Percentiles rank a stretch among this genome's conserved stretches.
Evolutionary conservation across 2,329 filamentous ascomycete genomes (phyloP).

Genomic region (Didymosphaeria variabile): DNA sequence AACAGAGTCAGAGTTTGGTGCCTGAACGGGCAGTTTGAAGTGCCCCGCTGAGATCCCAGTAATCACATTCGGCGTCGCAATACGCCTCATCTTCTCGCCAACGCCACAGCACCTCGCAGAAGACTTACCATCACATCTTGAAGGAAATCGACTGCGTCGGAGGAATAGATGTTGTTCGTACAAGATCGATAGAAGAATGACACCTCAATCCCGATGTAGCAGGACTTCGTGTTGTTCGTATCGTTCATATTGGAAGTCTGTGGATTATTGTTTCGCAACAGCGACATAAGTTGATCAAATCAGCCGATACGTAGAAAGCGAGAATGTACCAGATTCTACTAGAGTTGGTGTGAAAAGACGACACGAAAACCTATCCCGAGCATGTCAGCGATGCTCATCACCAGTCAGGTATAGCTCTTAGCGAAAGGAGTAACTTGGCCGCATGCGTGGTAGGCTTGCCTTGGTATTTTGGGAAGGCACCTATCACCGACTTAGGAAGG

Average conservation of each 20-base stretch:
- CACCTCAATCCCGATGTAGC: background rate
- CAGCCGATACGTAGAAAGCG: background rate
- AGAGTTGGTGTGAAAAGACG: background rate
- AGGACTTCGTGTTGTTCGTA: background rate
- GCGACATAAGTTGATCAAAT: background rate
- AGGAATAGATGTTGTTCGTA: background rate
- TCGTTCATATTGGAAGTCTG: background rate
- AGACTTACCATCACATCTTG: too few relatives aligned
- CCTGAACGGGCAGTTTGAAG: too few relatives aligned
- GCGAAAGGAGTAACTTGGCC: background rate
- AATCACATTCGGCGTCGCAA: conserved; percentile 23
- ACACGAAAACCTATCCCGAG: background rate
- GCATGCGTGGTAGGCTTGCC: background rate
- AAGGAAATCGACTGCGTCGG: too few relatives aligned
- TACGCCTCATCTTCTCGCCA: conserved; percentile 22
- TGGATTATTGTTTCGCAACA: background rate
- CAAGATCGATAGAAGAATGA: background rate
- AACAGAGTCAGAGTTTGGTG: too few relatives aligned
- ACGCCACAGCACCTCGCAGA: conserved; percentile 19
- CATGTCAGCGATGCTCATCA: background rate
- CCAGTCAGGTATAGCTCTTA: background rate
- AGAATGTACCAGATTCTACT: background rate
- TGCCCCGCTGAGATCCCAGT: conserved; percentile 17
- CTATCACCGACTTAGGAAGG: background rate
- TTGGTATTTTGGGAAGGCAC: background rate